phyloP scores from a whole-genome alignment of 768 basidiomycete genomes.

The Calocybe cyanea region DNA sequence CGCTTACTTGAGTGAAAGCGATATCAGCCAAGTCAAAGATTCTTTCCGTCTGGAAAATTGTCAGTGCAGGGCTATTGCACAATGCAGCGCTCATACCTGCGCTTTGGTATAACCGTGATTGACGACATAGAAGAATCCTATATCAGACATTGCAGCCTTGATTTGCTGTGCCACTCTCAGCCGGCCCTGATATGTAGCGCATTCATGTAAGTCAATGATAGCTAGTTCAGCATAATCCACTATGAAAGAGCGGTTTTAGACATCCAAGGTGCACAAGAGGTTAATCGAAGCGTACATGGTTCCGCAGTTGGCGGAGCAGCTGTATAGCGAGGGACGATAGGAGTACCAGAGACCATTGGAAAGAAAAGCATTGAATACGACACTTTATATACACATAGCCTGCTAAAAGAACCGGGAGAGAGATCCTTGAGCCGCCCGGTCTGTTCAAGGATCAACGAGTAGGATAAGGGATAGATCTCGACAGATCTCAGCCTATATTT shows the following conservation, averaged over 20 bases:
- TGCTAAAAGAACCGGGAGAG: not conserved
- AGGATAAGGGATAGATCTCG: not conserved
- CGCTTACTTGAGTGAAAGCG: slow-evolving; percentile 30
- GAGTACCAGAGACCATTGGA: not conserved
- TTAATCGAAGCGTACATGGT: not conserved
- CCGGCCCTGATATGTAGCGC: slow-evolving; percentile 33
- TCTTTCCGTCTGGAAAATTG: slow-evolving; percentile 29
- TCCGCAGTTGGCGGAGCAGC: not conserved
- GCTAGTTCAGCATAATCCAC: slow-evolving; percentile 46
- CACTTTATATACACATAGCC: not conserved
- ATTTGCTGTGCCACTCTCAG: slow-evolving; percentile 34
- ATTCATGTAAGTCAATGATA: slow-evolving; percentile 46
- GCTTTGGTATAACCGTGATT: slow-evolving; percentile 40
- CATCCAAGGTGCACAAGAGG: too few relatives aligned
- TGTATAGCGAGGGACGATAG: not conserved
- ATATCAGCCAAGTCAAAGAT: slow-evolving; percentile 47
- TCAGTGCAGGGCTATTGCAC: not conserved
- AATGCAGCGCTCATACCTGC: slow-evolving; percentile 25
- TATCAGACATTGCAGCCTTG: slow-evolving; percentile 38
- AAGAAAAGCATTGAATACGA: not conserved
- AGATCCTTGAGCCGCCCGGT: not conserved
- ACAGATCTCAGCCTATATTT: not conserved
- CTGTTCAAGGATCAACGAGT: not conserved
- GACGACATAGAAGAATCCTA: slow-evolving; percentile 47
- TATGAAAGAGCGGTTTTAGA: slow-evolving; percentile 2